Evolutionary conservation across 345 rosid species (phyloP).

Genomic region (Dovyalis caffra): DNA sequence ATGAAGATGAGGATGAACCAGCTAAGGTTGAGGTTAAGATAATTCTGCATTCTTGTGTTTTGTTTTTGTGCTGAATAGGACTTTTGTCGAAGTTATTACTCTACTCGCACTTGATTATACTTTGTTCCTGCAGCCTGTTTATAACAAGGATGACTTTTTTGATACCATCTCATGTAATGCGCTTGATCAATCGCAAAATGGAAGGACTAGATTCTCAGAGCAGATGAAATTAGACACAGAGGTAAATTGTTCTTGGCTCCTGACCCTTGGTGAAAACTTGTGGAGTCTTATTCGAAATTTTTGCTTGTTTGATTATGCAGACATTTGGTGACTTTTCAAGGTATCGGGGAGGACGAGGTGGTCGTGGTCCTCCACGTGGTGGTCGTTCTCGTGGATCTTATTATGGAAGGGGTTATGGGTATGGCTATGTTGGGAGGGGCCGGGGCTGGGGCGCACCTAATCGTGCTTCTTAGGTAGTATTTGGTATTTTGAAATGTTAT

Average conservation of each 20-base stretch:
- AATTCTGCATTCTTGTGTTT: slow-evolving; percentile 6
- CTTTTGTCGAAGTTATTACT: background rate
- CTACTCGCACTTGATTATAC: background rate
- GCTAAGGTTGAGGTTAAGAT: slow-evolving; percentile 54
- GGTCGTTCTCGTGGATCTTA: slow-evolving; percentile 25
- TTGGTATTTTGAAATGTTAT: background rate
- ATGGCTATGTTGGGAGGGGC: slow-evolving; percentile 26
- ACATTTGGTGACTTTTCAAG: slow-evolving; percentile 29
- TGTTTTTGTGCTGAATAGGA: background rate
- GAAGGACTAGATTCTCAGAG: slow-evolving; percentile 82
- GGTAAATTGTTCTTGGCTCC: slow-evolving; percentile 35
- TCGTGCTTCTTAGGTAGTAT: slow-evolving; percentile 7
- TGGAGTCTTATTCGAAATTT: background rate
- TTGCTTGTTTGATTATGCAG: slow-evolving; percentile 12
- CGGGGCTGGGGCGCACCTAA: slow-evolving; percentile 14
- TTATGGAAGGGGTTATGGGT: slow-evolving; percentile 24
- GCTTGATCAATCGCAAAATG: slow-evolving; percentile 46
- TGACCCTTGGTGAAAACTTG: background rate
- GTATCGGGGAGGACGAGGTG: slow-evolving; percentile 29
- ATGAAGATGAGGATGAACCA: slow-evolving; percentile 44
- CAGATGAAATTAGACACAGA: slow-evolving; percentile 84
- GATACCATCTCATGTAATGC: slow-evolving; percentile 71
- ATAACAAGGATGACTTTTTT: slow-evolving; percentile 92
- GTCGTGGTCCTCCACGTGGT: slow-evolving; percentile 24
- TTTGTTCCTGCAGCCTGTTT: slow-evolving; percentile 53